Conservation (phyloP, 2,329 filamentous ascomycete genomes). For the Microdochium bolleyi region DNA sequence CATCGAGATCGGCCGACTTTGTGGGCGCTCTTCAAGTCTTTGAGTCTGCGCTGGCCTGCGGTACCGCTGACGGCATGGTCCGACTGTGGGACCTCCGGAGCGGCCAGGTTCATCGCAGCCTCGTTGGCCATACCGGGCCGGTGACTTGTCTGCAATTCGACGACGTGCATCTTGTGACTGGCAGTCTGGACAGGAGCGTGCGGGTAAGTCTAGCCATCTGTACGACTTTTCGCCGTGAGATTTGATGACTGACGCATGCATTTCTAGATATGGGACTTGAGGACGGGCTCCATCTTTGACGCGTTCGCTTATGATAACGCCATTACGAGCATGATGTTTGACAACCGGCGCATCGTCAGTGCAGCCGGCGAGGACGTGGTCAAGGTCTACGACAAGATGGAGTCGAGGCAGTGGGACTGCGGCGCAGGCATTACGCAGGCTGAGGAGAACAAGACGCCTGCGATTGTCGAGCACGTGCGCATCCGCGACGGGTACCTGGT, state of each 20-base stretch:
- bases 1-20: slow-evolving; percentile 72
- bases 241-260: slow-evolving; percentile 13
- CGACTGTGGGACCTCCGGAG: slow-evolving; percentile 93
- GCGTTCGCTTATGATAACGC: slow-evolving; percentile 92
- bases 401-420: slow-evolving; percentile 94
- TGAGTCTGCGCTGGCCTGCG: slow-evolving; percentile 89
- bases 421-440: slow-evolving; percentile 70
- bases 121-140: slow-evolving; percentile 91
- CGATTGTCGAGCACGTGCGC: slow-evolving; percentile 75
- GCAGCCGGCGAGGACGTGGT: slow-evolving; percentile 89
- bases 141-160: slow-evolving; percentile 96
- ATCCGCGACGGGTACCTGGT: slow-evolving; percentile 92
- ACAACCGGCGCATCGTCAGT: slow-evolving; percentile 77
- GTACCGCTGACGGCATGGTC: slow-evolving; percentile 96
- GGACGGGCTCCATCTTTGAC: slow-evolving; percentile 90
- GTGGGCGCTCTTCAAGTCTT: slow-evolving; percentile 94
- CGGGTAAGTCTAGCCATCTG: slow-evolving; percentile 55
- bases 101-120: slow-evolving; percentile 91
- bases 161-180: slow-evolving; percentile 89
- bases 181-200: slow-evolving; percentile 86
- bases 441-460: slow-evolving; percentile 55
- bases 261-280: slow-evolving; percentile 92
- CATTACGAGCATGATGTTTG: slow-evolving; percentile 96
- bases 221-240: not conserved
- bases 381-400: slow-evolving; percentile 97